These are phyloP conservation scores for Cudoniella acicularis DNA, from an alignment of 495 filamentous ascomycete genomes.

Conservation along the genomic window DNA sequence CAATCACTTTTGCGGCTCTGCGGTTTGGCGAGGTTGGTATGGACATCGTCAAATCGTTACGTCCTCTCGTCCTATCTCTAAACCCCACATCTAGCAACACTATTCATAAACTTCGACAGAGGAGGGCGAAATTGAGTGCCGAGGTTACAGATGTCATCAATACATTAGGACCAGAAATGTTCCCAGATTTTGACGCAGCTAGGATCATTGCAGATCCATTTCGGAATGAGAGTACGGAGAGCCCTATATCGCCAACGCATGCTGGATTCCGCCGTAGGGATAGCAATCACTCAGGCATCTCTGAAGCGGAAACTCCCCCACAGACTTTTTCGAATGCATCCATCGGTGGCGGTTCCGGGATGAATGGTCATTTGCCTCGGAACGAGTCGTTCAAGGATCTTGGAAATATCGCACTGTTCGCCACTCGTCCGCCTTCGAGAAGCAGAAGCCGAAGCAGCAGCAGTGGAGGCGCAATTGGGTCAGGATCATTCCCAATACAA, in stretches of 20 bases:
- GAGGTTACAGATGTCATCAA: conserved; percentile 92
- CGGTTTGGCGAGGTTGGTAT: conserved; percentile 96
- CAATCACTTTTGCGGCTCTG: conserved; percentile 88
- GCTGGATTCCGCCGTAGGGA: conserved; percentile 17
- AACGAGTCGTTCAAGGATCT: conserved; percentile 94
- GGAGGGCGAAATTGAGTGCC: conserved; percentile 68
- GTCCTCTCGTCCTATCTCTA: conserved; percentile 84
- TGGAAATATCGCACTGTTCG: conserved; percentile 80
- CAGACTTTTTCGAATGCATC: conserved; percentile 13
- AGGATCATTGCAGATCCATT: conserved; percentile 65
- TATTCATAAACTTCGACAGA: conserved; percentile 70
- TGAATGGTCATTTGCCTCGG: conserved; percentile 52
- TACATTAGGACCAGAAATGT: conserved; percentile 91
- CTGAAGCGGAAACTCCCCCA: conserved; percentile 16
- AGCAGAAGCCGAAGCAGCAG: conserved; percentile 70
- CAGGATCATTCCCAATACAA: conserved; percentile 61
- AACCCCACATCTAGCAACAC: conserved; percentile 81
- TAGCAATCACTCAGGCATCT: conserved; percentile 23
- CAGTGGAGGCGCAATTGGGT: conserved; percentile 53
- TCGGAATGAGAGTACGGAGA: conserved; percentile 7
- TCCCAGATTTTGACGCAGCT: conserved; percentile 86
- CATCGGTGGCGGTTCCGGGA: conserved; percentile 18
- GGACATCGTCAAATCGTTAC: conserved; percentile 95
- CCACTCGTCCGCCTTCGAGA: conserved; percentile 73
- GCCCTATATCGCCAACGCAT: conserved; percentile 18